phyloP scores from a whole-genome alignment of 768 basidiomycete species.

The Russula emetica region DNA sequence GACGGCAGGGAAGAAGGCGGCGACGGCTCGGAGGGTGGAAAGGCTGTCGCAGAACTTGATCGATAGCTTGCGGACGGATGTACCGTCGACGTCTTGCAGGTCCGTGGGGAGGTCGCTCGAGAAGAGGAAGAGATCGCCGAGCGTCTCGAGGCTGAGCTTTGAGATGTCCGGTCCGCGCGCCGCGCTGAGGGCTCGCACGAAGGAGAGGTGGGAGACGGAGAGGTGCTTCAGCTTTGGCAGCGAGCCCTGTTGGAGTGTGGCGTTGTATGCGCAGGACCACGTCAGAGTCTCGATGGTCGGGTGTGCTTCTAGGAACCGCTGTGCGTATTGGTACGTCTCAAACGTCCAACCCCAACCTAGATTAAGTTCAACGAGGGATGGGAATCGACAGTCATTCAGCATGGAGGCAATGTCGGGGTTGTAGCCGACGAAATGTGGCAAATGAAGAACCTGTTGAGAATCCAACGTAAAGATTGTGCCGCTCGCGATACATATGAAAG shows the following conservation, averaged over 20 bases:
- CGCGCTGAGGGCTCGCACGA: constrained; percentile 21
- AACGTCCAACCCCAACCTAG: constrained; percentile 25
- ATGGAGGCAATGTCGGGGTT: constrained; percentile 14
- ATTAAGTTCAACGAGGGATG: constrained; percentile 20
- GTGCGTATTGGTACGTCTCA: constrained; percentile 21
- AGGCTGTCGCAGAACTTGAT: constrained; percentile 26
- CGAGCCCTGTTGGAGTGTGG: constrained; percentile 8
- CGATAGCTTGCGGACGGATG: constrained; percentile 17
- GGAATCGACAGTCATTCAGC: constrained; percentile 20
- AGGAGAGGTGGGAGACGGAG: constrained; percentile 23
- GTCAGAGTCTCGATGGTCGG: constrained; percentile 23
- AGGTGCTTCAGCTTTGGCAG: constrained; percentile 22
- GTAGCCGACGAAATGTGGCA: constrained; percentile 24
- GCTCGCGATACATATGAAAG: not conserved
- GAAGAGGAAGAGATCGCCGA: constrained; percentile 25
- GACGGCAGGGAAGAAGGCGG: constrained; percentile 21
- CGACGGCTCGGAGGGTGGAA: constrained; percentile 21
- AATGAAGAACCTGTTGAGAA: constrained; percentile 16
- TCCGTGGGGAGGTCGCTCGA: constrained; percentile 23
- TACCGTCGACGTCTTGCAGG: constrained; percentile 18
- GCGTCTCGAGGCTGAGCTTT: constrained; percentile 18
- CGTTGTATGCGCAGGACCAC: constrained; percentile 22
- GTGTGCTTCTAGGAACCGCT: constrained; percentile 23
- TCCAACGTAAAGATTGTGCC: not conserved
- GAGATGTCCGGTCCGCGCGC: constrained; percentile 9